phyloP scores from a whole-genome alignment of 805 yeast species.

The Zygosaccharomyces bailii region DNA sequence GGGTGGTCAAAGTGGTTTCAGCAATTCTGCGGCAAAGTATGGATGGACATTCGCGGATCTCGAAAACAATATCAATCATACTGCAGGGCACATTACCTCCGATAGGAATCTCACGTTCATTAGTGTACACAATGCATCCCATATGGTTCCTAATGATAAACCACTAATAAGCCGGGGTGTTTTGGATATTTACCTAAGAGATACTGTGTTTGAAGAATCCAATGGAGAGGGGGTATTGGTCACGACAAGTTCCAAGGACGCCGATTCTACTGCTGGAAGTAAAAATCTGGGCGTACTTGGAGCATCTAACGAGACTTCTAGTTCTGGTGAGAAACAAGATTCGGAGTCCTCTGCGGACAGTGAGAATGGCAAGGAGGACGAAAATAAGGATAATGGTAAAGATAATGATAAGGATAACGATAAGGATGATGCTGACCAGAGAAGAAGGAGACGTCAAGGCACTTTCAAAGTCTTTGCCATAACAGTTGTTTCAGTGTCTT shows the following conservation, averaged over 20 bases:
- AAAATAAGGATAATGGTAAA: slow-evolving; percentile 44
- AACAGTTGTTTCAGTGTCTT: slow-evolving; percentile 10
- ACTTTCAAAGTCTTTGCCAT: slow-evolving; percentile 10
- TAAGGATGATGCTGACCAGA: slow-evolving; percentile 22
- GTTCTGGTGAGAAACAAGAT: slow-evolving; percentile 15
- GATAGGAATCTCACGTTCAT: slow-evolving; percentile 77
- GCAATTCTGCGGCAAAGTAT: slow-evolving; percentile 24
- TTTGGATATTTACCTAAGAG: slow-evolving; percentile 49
- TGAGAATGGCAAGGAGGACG: slow-evolving; percentile 32
- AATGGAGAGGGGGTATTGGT: slow-evolving; percentile 47
- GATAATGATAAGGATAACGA: slow-evolving; percentile 54
- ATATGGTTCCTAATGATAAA: slow-evolving; percentile 89
- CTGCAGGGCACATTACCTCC: slow-evolving; percentile 45
- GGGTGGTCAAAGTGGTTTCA: slow-evolving; percentile 49
- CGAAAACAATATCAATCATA: slow-evolving; percentile 33
- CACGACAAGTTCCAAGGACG: slow-evolving; percentile 42
- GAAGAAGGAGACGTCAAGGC: slow-evolving; percentile 11
- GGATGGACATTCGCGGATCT: slow-evolving; percentile 42
- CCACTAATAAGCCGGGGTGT: slow-evolving; percentile 69
- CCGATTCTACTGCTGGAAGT: slow-evolving; percentile 33
- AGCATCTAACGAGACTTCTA: slow-evolving; percentile 46
- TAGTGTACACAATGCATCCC: slow-evolving; percentile 72
- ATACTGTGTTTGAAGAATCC: slow-evolving; percentile 52
- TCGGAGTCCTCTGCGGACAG: slow-evolving; percentile 6
- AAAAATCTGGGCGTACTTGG: slow-evolving; percentile 35